Percentiles rank a stretch among this genome's conserved stretches.
These are phyloP conservation scores for Amanita jacksonii DNA, from an alignment of 768 basidiomycete genomes.

Conservation along the genomic window DNA sequence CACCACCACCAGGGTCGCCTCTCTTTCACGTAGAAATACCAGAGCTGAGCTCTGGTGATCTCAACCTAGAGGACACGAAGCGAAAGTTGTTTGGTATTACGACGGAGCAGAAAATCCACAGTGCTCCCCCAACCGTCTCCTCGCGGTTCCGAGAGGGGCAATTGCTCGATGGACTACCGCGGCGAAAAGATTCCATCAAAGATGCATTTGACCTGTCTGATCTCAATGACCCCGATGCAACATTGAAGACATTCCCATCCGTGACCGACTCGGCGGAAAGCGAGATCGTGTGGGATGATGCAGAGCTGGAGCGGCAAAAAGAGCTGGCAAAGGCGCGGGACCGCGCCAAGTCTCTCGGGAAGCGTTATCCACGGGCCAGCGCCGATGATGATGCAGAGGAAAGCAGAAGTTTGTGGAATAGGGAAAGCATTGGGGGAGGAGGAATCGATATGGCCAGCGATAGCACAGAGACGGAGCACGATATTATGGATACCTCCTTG, in stretches of 20 bases:
- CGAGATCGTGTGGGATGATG: constrained; percentile 31
- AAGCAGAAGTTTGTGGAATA: constrained; percentile 44
- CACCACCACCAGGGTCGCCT: neutral
- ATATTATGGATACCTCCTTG: constrained; percentile 15
- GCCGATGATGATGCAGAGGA: constrained; percentile 53
- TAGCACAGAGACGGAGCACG: constrained; percentile 17
- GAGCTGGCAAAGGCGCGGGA: constrained; percentile 19
- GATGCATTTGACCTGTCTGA: constrained; percentile 25
- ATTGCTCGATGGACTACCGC: constrained; percentile 9
- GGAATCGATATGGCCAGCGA: constrained; percentile 15
- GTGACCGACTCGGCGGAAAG: constrained; percentile 38
- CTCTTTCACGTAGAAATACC: constrained; percentile 22
- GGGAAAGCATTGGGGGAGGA: constrained; percentile 14
- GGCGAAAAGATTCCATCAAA: constrained; percentile 26
- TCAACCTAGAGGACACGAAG: neutral
- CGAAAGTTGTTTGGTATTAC: too few species aligned
- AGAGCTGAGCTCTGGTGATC: neutral
- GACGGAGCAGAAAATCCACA: constrained; percentile 18
- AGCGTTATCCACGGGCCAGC: constrained; percentile 39
- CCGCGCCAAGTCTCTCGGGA: constrained; percentile 25
- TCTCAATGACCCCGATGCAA: too few species aligned
- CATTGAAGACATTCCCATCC: constrained; percentile 35
- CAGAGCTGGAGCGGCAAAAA: constrained; percentile 15
- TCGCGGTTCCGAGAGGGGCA: constrained; percentile 19
- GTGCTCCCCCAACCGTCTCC: constrained; percentile 36